A percentile compares a stretch with the other conserved stretches of the same genome.
Conservation (phyloP, 2,329 filamentous ascomycete genomes). For the Ophiostoma ips region DNA sequence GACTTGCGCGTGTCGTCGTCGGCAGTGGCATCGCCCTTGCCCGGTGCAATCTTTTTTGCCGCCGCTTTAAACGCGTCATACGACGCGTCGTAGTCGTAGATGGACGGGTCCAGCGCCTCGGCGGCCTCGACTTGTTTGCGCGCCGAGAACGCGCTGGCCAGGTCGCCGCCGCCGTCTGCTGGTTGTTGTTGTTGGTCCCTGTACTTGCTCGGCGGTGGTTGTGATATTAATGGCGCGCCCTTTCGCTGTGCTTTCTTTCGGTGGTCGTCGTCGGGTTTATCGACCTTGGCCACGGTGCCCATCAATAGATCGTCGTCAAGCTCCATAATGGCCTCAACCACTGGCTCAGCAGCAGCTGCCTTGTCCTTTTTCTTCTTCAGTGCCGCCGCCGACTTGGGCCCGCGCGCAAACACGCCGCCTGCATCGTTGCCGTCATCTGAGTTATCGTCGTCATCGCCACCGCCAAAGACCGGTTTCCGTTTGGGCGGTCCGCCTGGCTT, state of each 20-base stretch:
- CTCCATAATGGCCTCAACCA: slow-evolving; percentile 45
- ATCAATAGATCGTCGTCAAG: slow-evolving; percentile 33
- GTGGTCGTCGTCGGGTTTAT: not conserved
- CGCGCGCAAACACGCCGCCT: slow-evolving; percentile 5
- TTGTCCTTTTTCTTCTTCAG: slow-evolving; percentile 6
- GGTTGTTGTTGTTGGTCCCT: slow-evolving; percentile 19
- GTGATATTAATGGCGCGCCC: slow-evolving; percentile 16
- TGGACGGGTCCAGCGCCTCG: slow-evolving; percentile 52
- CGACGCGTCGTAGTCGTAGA: slow-evolving; percentile 77
- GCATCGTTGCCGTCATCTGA: slow-evolving; percentile 20
- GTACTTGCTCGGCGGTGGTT: slow-evolving; percentile 30
- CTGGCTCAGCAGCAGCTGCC: slow-evolving; percentile 20
- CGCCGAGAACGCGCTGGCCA: slow-evolving; percentile 50
- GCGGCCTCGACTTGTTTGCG: slow-evolving; percentile 52
- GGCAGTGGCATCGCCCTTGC: slow-evolving; percentile 39
- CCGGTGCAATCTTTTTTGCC: slow-evolving; percentile 34
- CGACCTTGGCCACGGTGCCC: slow-evolving; percentile 15
- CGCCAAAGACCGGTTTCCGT: slow-evolving; percentile 44
- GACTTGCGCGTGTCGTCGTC: slow-evolving; percentile 50
- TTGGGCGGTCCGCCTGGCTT: slow-evolving; percentile 36
- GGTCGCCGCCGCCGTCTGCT: slow-evolving; percentile 36
- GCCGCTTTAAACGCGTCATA: slow-evolving; percentile 64
- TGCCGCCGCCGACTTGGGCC: not conserved
- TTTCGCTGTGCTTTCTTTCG: not conserved
- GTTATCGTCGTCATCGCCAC: slow-evolving; percentile 43